Percentiles rank a stretch among this genome's conserved stretches.
Evolutionary conservation across 441 rosid species (phyloP).

Genomic region (Arabidopsis hybrid): DNA sequence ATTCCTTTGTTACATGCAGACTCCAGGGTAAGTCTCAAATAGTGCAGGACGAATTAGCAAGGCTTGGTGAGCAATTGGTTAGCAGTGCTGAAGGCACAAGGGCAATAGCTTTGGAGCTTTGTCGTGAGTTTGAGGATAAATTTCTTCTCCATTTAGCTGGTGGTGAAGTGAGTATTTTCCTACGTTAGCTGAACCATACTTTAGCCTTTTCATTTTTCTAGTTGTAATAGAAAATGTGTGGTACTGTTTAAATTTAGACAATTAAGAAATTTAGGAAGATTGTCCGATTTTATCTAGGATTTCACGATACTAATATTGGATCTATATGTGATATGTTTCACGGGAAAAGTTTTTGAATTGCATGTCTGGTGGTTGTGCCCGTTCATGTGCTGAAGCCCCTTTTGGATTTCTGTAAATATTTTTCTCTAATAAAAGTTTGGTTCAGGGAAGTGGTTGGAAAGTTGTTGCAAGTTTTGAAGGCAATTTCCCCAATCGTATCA

Average conservation of each 20-base stretch:
- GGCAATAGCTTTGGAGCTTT: conserved; percentile 75
- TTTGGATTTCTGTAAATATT: conserved; percentile 21
- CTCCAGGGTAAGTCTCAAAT: conserved; percentile 79
- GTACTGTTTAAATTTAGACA: neutral
- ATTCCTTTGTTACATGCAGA: conserved; percentile 44
- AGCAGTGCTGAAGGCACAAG: conserved; percentile 77
- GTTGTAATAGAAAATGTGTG: conserved; percentile 20
- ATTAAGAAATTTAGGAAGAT: neutral
- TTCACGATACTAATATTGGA: neutral
- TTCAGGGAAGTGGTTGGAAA: conserved; percentile 78
- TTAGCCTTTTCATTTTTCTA: conserved; percentile 11
- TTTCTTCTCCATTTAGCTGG: conserved; percentile 76
- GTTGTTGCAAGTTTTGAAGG: conserved; percentile 79
- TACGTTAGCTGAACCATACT: conserved; percentile 16
- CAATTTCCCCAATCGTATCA: conserved; percentile 63
- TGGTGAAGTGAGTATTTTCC: conserved; percentile 67
- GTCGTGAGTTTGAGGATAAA: conserved; percentile 82
- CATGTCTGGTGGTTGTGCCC: conserved; percentile 30
- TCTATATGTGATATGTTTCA: neutral
- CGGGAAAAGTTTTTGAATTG: neutral
- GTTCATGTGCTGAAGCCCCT: conserved; percentile 18
- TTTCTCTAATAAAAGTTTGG: conserved; percentile 26
- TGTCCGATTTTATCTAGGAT: conserved; percentile 24
- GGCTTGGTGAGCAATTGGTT: conserved; percentile 80
- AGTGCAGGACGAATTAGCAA: conserved; percentile 73